Conservation (phyloP, 2,329 filamentous ascomycete species). For the Stagonosporopsis cucurbitacearum region DNA sequence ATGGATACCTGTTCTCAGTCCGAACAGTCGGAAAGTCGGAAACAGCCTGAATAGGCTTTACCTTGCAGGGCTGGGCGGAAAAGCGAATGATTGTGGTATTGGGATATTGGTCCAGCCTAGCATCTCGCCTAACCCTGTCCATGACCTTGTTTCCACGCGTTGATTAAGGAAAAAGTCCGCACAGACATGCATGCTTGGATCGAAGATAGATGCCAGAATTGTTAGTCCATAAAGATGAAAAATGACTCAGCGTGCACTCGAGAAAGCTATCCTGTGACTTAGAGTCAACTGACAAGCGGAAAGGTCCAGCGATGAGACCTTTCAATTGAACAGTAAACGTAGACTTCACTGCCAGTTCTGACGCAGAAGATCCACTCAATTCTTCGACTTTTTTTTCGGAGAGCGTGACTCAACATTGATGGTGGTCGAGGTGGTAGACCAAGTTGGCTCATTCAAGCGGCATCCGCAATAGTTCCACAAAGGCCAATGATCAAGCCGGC, state of each 20-base stretch:
- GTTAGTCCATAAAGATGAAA: neutral
- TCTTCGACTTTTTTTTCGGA: neutral
- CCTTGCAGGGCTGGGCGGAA: neutral
- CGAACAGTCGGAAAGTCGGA: slow-evolving; percentile 1
- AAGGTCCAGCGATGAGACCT: neutral
- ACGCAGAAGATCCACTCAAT: neutral
- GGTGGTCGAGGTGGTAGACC: neutral
- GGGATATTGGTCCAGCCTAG: neutral
- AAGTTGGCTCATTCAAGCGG: neutral
- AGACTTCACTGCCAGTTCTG: neutral
- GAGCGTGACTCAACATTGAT: neutral
- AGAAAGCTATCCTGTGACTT: no score
- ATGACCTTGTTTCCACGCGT: neutral
- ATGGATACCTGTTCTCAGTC: neutral
- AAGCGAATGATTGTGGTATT: neutral
- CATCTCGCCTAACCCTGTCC: slow-evolving; percentile 1
- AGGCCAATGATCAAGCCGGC: neutral
- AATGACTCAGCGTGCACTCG: neutral
- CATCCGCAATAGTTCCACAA: neutral
- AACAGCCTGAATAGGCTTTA: neutral
- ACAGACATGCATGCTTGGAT: neutral
- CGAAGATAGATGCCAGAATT: neutral
- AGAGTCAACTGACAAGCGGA: neutral
- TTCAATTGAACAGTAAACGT: no score
- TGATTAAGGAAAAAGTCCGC: neutral